Base-by-base conservation (phyloP, 345 rosid genomes). In the Citrus unshiu region DNA sequence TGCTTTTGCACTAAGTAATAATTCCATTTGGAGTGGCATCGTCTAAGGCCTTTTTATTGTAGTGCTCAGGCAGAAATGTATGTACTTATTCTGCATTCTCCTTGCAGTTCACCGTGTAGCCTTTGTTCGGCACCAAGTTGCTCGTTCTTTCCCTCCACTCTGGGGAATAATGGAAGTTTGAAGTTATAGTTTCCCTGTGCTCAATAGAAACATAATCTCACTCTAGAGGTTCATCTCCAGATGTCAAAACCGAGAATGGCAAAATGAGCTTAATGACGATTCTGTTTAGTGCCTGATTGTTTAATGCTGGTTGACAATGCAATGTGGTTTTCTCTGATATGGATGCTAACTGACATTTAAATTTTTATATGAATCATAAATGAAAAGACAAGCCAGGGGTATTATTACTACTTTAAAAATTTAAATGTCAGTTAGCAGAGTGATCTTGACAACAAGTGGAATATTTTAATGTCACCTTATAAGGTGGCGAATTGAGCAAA, bases 401-500 rank as follows among this genome's bases (percentile, higher is more conserved):
- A 35, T 24, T 66, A 63, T 64, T 65, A 64, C 58, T 18, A 19
- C 59, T 60, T 25, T 25, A 70, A 13, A n/a, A n/a, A n/a, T n/a
- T n/a, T n/a, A n/a, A n/a, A n/a, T n/a, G n/a, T n/a, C n/a, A n/a
- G n/a, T n/a, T n/a, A 40, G 43, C 69, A 59, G 75, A 34, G 80
- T 35, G 75, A 76, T 60, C 58, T 70, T 3, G 54, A 81, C 72
- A 43, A 25, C 61, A 56, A 74, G 46, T n/a, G 72, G 57, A 46
- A 40, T 67, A 76, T 27, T 54, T 57, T 21, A 29, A 34, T 59
- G 73, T 76, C 82, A 78, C n/a, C 84, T 73, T 59, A 59, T 64
- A 69, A 62, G 85, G 51, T 25, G 74, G 80, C 80, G 58, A 57
- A 64, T 64, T 65, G 77, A 73, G 67, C 57, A 40, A 35, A 74